Base-by-base conservation (phyloP, 345 rosid species). In the Citrus sp. region DNA sequence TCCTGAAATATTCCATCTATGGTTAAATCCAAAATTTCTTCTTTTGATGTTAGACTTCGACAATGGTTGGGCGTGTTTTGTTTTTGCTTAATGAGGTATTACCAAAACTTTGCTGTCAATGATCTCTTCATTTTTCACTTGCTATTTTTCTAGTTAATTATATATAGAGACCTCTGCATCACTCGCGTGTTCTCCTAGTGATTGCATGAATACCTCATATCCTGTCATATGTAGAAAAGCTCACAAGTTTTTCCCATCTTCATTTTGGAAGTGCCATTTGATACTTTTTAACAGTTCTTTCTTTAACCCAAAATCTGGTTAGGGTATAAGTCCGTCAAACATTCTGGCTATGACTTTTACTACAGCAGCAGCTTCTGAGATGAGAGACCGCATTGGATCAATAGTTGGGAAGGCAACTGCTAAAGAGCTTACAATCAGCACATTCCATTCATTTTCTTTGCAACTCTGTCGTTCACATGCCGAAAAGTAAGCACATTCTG, bases 311-410 rank as follows among this genome's bases (percentile, higher is more conserved):
- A 69, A 75, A 76, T 66, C 35, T 86, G 76, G 66, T 78, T 82
- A 95, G 99, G 99, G 98, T 42, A 82, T 92, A 42, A 80, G 82
- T 70, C 89, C 98, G 66, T 90, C 98, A 78, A 95, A 95, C 84
- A 87, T 95, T 80, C 86, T 93, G 82, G 98, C 99, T 19, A 95
- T 93, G 99, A 93, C 99, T 83, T 95, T 95, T 89, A 93, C 99
- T 38, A 95, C 93, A 67, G 95, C 99, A 37, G 99, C 99, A 69
- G 92, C 96, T 80, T 83, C 91, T 72, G 99, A 95, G 90, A 95
- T 95, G 98, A 88, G 95, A 86, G 97, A 92, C 78, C 94, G 97
- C 37, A 86, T 95, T 63, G 90, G 86, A 81, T 83, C 86, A 19
- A 85, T 87, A 76, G 95, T 97, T 71, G 96, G 99, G 84, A 95